Base-by-base conservation (phyloP, 176 grass and related monocot genomes). In the Ananas comosus region DNA sequence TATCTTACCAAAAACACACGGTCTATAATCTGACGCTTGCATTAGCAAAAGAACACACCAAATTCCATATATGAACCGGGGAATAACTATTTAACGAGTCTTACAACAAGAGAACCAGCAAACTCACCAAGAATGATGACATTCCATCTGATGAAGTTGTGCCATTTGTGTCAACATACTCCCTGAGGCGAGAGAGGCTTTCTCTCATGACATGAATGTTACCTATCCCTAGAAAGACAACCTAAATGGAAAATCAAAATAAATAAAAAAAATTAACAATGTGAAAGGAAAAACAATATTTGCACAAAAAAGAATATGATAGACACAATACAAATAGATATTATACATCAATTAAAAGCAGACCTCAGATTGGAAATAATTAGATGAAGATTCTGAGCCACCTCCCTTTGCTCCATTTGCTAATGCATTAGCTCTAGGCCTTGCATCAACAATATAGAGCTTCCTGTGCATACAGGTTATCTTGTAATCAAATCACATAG, bases 171-270 rank as follows among this genome's bases (percentile, higher is more conserved):
- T 93, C 94, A 61, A 97, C 87, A 68, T 97, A 97, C 29, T 97
- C 94, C 85, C 94, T 97, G 51, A 97, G 89, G 42, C 94, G 89
- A 82, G 69, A 89, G 83, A 97, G 86, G 81, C 94, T 97, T 4
- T 97, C 89, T 83, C 94, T 92, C 94, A 97, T 97, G 51, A 81
- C 79, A 80, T 97, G 94, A 57, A 97, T 97, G 73, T 97, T 97
- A 71, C 92, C 89, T 83, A 97, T 93, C 47, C 94, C 94, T 67
- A 97, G 76, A 81, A 97, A 97, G 50, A 97, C 76, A 72, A 97
- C 84, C 94, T 97, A 74, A 64, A 74, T 64, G 64, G 68, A 29
- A 19, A 87, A 74, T 51, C 69, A 23, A 82, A 90, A 69, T 70
- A 10, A 77, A 80, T 71, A 73, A 87, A 57, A 52, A 5, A 70